A percentile compares a stretch with the other conserved stretches of the same genome.
These are phyloP conservation scores for Phytophthora melonis DNA, from an alignment of 352 stramenopile genomes.

Conservation along the genomic window DNA sequence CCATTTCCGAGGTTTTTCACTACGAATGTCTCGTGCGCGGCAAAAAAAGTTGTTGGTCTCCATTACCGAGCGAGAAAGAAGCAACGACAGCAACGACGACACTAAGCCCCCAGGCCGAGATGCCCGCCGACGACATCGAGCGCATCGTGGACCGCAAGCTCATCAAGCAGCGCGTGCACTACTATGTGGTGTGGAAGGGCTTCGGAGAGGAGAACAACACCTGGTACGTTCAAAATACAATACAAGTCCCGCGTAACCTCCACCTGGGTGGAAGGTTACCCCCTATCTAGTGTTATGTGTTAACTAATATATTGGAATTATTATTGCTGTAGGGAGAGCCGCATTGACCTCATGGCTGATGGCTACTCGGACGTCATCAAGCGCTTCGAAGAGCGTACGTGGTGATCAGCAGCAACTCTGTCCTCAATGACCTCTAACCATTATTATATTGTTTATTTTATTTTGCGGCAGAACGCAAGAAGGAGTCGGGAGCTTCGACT, in stretches of 20 bases:
- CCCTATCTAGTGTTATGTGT: neutral
- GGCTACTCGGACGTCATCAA: slow-evolving; percentile 79
- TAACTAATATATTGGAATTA: slow-evolving; percentile 9
- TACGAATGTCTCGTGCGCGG: slow-evolving; percentile 8
- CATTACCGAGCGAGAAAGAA: slow-evolving; percentile 22
- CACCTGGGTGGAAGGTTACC: neutral
- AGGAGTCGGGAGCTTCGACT: slow-evolving; percentile 45
- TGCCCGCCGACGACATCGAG: slow-evolving; percentile 78
- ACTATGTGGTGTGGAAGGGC: slow-evolving; percentile 82
- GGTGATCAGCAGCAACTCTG: neutral
- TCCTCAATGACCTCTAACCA: neutral
- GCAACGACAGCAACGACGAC: neutral
- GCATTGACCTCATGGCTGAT: slow-evolving; percentile 82
- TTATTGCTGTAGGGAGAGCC: slow-evolving; percentile 69
- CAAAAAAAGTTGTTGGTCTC: slow-evolving; percentile 30
- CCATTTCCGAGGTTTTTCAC: slow-evolving; percentile 15
- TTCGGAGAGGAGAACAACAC: slow-evolving; percentile 88
- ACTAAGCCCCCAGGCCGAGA: slow-evolving; percentile 19
- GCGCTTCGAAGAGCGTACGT: slow-evolving; percentile 71
- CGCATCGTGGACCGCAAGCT: slow-evolving; percentile 86
- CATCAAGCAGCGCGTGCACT: slow-evolving; percentile 84
- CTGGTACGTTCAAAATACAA: slow-evolving; percentile 48
- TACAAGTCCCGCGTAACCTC: slow-evolving; percentile 3
- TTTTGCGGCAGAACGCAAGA: slow-evolving; percentile 57
- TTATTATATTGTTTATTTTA: slow-evolving; percentile 14